These are phyloP conservation scores for Sapria himalayana DNA, from an alignment of 345 rosid species.

Conservation along the genomic window DNA sequence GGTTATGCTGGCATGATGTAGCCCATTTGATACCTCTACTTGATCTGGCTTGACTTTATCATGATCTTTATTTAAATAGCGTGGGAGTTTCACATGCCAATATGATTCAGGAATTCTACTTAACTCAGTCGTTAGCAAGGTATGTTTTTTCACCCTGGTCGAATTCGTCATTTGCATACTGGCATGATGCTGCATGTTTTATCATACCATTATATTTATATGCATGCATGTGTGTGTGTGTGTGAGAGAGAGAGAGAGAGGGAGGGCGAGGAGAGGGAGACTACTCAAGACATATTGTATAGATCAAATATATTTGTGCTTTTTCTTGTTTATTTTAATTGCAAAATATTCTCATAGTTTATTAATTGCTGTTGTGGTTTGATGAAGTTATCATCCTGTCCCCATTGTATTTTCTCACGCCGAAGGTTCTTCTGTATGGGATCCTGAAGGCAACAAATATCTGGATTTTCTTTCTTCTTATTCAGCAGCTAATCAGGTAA, in stretches of 20 bases:
- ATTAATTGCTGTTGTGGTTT: neutral
- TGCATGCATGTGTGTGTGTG: neutral
- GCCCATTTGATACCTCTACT: too few relatives aligned
- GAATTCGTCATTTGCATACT: neutral
- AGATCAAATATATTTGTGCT: neutral
- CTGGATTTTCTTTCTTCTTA: slow-evolving; percentile 86
- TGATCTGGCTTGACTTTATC: too few relatives aligned
- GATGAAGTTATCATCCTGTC: slow-evolving; percentile 78
- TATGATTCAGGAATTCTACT: too few relatives aligned
- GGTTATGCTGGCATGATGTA: too few relatives aligned
- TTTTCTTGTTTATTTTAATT: neutral
- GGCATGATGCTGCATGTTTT: neutral
- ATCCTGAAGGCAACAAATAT: slow-evolving; percentile 86
- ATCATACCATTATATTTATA: neutral
- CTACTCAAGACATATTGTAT: neutral
- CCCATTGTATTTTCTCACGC: slow-evolving; percentile 86
- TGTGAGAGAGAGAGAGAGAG: neutral
- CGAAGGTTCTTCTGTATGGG: slow-evolving; percentile 68
- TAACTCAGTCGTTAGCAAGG: too few relatives aligned
- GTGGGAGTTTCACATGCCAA: too few relatives aligned
- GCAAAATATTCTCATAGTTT: neutral
- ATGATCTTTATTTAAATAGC: too few relatives aligned
- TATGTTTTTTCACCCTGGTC: too few relatives aligned
- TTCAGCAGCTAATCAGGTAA: slow-evolving; percentile 91
- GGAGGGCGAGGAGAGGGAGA: neutral